These are phyloP conservation scores for Cymbopogon citratus DNA, from an alignment of 176 grass and related monocot genomes.

Conservation along the genomic window DNA sequence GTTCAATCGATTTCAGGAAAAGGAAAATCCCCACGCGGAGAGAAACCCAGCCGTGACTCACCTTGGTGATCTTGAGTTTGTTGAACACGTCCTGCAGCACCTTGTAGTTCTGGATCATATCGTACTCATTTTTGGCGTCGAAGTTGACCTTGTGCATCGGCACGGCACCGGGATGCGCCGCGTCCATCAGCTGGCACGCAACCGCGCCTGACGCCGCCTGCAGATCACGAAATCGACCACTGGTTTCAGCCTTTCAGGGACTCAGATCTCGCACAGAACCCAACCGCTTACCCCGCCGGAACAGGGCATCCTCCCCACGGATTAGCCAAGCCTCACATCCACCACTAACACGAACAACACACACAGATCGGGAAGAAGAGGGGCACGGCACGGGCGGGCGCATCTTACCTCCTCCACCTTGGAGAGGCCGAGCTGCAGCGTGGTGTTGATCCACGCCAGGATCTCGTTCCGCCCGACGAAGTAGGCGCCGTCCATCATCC, in stretches of 20 bases:
- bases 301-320: background rate
- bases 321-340: background rate
- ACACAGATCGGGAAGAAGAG: background rate
- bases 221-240: background rate
- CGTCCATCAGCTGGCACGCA: conserved; percentile 91
- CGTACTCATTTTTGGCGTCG: conserved; percentile 94
- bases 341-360: background rate
- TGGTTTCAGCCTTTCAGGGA: no score
- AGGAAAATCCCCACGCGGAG: background rate
- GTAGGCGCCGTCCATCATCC: conserved; percentile 98
- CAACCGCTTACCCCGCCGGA: no score
- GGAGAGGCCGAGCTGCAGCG: conserved; percentile 80
- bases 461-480: conserved; percentile 97
- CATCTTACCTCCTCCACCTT: conserved; percentile 89
- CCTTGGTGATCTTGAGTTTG: conserved; percentile 96
- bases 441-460: conserved; percentile 94
- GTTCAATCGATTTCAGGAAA: background rate
- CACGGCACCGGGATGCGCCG: conserved; percentile 74
- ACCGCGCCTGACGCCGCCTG: conserved; percentile 89
- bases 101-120: conserved; percentile 99
- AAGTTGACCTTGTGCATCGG: conserved; percentile 99
- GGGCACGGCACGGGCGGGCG: background rate
- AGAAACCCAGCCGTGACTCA: conserved; percentile 3
- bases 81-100: conserved; percentile 98
- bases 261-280: no score